These are phyloP conservation scores for Aspergillus taichungensis DNA, from an alignment of 495 filamentous ascomycete species.

Conservation along the genomic window DNA sequence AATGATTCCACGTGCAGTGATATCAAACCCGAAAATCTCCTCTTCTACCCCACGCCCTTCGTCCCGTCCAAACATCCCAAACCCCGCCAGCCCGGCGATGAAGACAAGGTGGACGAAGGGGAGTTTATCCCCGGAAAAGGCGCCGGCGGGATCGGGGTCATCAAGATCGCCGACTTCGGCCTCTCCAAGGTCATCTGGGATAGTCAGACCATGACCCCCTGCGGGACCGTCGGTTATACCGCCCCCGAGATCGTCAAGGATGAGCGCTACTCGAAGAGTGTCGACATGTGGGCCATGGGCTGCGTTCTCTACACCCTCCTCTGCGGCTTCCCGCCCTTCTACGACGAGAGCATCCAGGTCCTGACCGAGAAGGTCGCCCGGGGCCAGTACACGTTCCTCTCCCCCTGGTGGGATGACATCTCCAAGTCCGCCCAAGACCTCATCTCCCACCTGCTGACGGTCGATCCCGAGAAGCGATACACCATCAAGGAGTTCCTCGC, in stretches of 20 bases:
- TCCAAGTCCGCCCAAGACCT: conserved; percentile 92
- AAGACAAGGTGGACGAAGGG: conserved; percentile 96
- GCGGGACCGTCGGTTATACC: conserved; percentile 95
- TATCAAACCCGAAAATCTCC: conserved; percentile 96
- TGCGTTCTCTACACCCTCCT: conserved; percentile 95
- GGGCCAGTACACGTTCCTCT: conserved; percentile 95
- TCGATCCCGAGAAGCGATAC: conserved; percentile 84
- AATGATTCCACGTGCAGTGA: conserved; percentile 50
- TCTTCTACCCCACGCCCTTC: conserved; percentile 81
- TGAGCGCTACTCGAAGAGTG: conserved; percentile 95
- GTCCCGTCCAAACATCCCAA: conserved; percentile 73
- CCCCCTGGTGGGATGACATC: conserved; percentile 99
- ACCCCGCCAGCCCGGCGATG: conserved; percentile 72
- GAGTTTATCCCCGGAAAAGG: conserved; percentile 81
- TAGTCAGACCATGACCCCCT: conserved; percentile 97
- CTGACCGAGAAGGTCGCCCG: conserved; percentile 96
- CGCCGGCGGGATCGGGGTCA: conserved; percentile 83
- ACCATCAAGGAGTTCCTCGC: conserved; percentile 77
- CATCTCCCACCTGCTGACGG: conserved; percentile 81
- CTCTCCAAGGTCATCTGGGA: conserved; percentile 98
- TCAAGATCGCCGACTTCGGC: conserved; percentile 98
- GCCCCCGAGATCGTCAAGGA: conserved; percentile 99
- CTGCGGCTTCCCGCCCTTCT: conserved; percentile 97
- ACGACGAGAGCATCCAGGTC: conserved; percentile 95
- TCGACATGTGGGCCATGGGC: conserved; percentile 98